Evolutionary conservation across 2,329 filamentous ascomycete species (phyloP).

Genomic region (Clonostachys rhizophaga): DNA sequence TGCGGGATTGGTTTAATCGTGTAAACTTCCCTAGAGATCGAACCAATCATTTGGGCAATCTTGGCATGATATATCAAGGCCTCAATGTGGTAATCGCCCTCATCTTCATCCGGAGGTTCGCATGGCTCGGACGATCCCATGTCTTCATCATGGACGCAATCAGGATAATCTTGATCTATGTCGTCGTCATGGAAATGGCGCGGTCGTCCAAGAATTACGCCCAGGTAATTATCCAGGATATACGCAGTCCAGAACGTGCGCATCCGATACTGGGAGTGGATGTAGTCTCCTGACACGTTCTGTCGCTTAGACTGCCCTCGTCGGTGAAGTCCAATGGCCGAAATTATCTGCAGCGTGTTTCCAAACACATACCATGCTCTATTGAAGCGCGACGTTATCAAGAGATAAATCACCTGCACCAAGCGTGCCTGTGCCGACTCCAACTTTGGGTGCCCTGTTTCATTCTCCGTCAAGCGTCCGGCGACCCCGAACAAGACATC

Average conservation of each 20-base stretch:
- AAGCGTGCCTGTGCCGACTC: conserved; percentile 35
- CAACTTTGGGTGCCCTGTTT: conserved; percentile 27
- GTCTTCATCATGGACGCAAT: conserved; percentile 50
- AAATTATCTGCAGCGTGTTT: conserved; percentile 28
- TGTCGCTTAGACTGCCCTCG: conserved; percentile 22
- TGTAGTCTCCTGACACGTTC: conserved; percentile 11
- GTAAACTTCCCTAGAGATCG: conserved; percentile 32
- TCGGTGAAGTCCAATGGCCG: conserved; percentile 32
- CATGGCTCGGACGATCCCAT: conserved; percentile 36
- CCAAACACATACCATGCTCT: conserved; percentile 42
- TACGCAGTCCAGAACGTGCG: conserved; percentile 61
- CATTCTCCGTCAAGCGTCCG: conserved; percentile 27
- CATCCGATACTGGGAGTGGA: conserved; percentile 30
- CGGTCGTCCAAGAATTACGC: conserved; percentile 56
- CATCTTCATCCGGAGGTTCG: conserved; percentile 13
- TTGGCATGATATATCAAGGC: conserved; percentile 39
- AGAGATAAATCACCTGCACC: conserved; percentile 34
- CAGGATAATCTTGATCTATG: conserved; percentile 57
- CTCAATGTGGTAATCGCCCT: conserved; percentile 42
- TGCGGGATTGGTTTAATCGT: conserved; percentile 23
- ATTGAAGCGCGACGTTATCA: conserved; percentile 38
- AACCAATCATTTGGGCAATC: conserved; percentile 30
- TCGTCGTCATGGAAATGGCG: conserved; percentile 60
- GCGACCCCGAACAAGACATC: conserved; percentile 24
- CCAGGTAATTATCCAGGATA: conserved; percentile 59